These are phyloP conservation scores for Cercospora zeina DNA, from an alignment of 2,329 filamentous ascomycete species.

Conservation along the genomic window DNA sequence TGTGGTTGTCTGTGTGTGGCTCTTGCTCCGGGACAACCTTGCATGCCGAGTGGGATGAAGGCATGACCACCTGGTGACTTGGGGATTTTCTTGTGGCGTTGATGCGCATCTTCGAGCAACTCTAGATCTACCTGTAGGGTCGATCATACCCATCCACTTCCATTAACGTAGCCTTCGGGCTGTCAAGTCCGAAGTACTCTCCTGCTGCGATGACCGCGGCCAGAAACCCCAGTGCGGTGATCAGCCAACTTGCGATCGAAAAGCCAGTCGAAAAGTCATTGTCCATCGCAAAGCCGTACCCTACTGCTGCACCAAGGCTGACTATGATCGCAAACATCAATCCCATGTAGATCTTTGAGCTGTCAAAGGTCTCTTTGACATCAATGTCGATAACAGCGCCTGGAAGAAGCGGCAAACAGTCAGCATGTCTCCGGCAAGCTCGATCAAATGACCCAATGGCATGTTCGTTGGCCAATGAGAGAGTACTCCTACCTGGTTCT, in stretches of 20 bases:
- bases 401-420: background rate
- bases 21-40: background rate
- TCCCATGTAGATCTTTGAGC: constrained; percentile 24
- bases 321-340: constrained; percentile 22
- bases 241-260: constrained; percentile 27
- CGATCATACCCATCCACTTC: constrained; percentile 13
- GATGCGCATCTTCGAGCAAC: background rate
- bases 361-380: constrained; percentile 28
- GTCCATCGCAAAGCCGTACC: constrained; percentile 26
- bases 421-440: background rate
- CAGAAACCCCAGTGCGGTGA: constrained; percentile 29
- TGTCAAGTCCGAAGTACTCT: constrained; percentile 25
- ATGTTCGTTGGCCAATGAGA: background rate
- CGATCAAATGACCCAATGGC: background rate
- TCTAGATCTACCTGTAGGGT: constrained; percentile 5
- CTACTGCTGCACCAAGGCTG: constrained; percentile 24
- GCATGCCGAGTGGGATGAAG: background rate
- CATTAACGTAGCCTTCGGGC: constrained; percentile 23
- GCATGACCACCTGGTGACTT: background rate
- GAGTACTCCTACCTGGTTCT: constrained; percentile 7
- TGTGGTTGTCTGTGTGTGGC: background rate
- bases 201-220: constrained; percentile 27
- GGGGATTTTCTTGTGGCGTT: background rate
- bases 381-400: constrained; percentile 28
- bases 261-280: constrained; percentile 28